A percentile compares a stretch with the other conserved stretches of the same genome.
These are phyloP conservation scores for Irpex sp. DNA, from an alignment of 1,284 basidiomycete species.

Conservation along the genomic window DNA sequence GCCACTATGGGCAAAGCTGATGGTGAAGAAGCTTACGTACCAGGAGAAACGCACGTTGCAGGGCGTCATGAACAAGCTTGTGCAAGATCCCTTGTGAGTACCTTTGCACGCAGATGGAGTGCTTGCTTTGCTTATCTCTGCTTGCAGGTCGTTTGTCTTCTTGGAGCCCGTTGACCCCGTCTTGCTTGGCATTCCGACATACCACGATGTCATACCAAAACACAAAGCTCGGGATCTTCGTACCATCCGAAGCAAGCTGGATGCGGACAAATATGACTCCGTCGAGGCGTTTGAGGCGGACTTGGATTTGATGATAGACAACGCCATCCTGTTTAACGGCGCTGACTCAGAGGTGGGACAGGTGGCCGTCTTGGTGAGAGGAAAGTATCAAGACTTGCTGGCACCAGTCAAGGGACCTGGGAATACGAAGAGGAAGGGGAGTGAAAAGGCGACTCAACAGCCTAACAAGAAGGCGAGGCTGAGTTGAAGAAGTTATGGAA, in stretches of 20 bases:
- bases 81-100: conserved; percentile 70
- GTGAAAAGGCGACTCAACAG: conserved; percentile 57
- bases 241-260: conserved; percentile 81
- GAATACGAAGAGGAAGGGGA: conserved; percentile 65
- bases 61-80: conserved; percentile 67
- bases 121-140: neutral
- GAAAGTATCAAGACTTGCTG: conserved; percentile 52
- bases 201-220: conserved; percentile 76
- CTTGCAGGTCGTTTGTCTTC: conserved; percentile 68
- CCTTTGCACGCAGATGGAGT: neutral
- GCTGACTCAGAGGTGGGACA: conserved; percentile 71
- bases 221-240: conserved; percentile 87
- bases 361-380: conserved; percentile 46
- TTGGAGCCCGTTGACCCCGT: conserved; percentile 84
- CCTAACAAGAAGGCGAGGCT: conserved; percentile 66
- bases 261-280: conserved; percentile 78
- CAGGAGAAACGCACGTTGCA: conserved; percentile 82
- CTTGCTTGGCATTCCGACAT: conserved; percentile 74
- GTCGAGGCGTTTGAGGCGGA: conserved; percentile 79
- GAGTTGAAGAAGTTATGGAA: conserved; percentile 18
- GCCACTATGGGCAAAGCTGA: conserved; percentile 84
- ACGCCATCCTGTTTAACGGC: conserved; percentile 86
- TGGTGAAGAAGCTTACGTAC: conserved; percentile 73
- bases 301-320: conserved; percentile 80
- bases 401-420: conserved; percentile 41